These are phyloP conservation scores for Wallacemonas sp. DNA, from an alignment of 208 protist species.

Conservation along the genomic window DNA sequence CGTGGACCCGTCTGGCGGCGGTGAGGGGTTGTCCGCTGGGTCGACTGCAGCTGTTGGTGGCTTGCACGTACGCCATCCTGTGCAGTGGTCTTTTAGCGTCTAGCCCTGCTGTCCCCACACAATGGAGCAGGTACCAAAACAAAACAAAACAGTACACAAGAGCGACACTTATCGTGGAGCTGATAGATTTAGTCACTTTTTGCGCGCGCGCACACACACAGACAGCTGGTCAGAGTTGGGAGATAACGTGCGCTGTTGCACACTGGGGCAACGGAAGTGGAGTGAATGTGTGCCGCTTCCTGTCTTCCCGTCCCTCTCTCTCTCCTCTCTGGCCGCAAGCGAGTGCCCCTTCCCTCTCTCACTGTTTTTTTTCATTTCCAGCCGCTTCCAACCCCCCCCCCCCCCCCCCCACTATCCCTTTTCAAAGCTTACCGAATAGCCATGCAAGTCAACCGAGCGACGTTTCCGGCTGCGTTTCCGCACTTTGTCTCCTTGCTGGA, in stretches of 20 bases:
- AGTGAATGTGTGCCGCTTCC: not conserved
- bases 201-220: no score
- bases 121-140: no score
- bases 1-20: slow-evolving; percentile 16
- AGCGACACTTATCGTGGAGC: no score
- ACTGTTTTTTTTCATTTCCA: not conserved
- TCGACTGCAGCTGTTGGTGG: not conserved
- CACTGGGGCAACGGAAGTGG: no score
- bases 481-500: slow-evolving; percentile 67
- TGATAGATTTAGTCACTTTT: no score
- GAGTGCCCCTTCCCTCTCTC: no score
- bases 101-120: no score
- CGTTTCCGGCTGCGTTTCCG: slow-evolving; percentile 60
- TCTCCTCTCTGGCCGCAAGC: not conserved
- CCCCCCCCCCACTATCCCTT: slow-evolving; percentile 1
- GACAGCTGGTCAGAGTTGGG: no score
- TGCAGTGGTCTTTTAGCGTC: slow-evolving; percentile 59
- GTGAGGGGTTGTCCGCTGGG: not conserved
- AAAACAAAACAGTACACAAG: no score
- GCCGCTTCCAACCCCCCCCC: not conserved
- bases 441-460: slow-evolving; percentile 78
- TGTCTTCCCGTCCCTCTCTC: slow-evolving; percentile 7
- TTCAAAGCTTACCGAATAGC: not conserved
- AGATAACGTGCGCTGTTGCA: no score
- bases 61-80: slow-evolving; percentile 47